These are phyloP conservation scores for Ilex paraguariensis DNA, from an alignment of 305 asterid genomes.

Conservation along the genomic window DNA sequence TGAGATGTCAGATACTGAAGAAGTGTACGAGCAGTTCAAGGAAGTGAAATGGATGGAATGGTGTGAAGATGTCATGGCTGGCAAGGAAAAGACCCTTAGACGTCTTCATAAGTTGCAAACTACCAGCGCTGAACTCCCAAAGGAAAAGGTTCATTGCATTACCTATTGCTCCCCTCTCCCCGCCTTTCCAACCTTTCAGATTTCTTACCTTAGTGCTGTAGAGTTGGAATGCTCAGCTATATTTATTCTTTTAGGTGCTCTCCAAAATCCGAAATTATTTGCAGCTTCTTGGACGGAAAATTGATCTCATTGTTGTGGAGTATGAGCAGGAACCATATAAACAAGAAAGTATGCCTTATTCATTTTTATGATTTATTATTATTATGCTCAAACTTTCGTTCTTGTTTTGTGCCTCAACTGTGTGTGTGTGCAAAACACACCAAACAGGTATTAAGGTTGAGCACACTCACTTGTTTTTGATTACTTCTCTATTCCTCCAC, in stretches of 20 bases:
- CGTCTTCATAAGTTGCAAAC: slow-evolving; percentile 93
- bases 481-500: neutral
- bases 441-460: too few relatives aligned
- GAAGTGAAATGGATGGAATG: slow-evolving; percentile 99
- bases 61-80: slow-evolving; percentile 94
- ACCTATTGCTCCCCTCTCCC: too few relatives aligned
- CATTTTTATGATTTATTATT: neutral
- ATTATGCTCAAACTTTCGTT: neutral
- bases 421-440: too few relatives aligned
- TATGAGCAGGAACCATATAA: slow-evolving; percentile 68
- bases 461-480: neutral
- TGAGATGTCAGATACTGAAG: slow-evolving; percentile 96
- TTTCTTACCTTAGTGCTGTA: slow-evolving; percentile 1
- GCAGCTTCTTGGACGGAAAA: slow-evolving; percentile 94
- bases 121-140: slow-evolving; percentile 85
- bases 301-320: slow-evolving; percentile 80
- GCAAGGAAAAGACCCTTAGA: slow-evolving; percentile 74
- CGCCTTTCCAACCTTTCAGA: neutral
- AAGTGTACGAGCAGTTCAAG: slow-evolving; percentile 93
- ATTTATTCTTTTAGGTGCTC: slow-evolving; percentile 52
- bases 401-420: neutral
- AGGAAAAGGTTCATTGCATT: slow-evolving; percentile 61
- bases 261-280: slow-evolving; percentile 79
- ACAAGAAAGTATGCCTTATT: slow-evolving; percentile 72
- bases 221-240: slow-evolving; percentile 11